Base-by-base conservation (phyloP, 2,329 filamentous ascomycete genomes). In the Cytospora chrysosperma region DNA sequence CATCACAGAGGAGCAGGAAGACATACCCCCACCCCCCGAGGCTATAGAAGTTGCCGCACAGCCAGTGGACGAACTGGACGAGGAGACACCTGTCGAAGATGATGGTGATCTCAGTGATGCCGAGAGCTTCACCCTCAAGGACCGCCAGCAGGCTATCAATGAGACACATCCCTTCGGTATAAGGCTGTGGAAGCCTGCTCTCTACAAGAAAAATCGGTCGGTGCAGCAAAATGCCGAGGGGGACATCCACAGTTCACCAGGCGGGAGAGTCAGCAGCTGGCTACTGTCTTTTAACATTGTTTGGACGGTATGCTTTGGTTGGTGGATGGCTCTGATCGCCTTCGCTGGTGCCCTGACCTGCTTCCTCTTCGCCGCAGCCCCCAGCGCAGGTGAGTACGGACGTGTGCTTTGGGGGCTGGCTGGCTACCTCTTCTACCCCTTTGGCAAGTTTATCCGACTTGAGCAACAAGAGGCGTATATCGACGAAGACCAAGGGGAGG, bases 101-200 rank as follows among this genome's bases (percentile, higher is more conserved):
- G 88, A 91, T 34, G 87, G 79, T 64, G 87, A 90, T 64, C 72
- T 93, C 58, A 97, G 94, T 75, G 95, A 98, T 70, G 91, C 95
- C 1, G 95, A 97, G 78, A 98, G 94, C 79, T 99, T 99, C 75
- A 99, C 95, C 0, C 84, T 99, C 70, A 97, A 96, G 75, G 95
- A 99, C 75, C 88, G 95, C 62, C 95, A 99, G 77, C 88, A 97
- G 74, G 95, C 95, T 68, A 99, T 99, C 81, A 99, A 99, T 78
- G 90, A 97, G 75, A 99, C 95, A 0, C 95, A 99, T 81, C 95
- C 95, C 0, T 99, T 99, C 71, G 95, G 95, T 81, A 98, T 99
- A 74, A 88, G 96, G 74, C 92, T 99, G 67, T 99, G 95, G 95
- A 99, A 99, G 76, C 95, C 95, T 51, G 96, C 95, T 1, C 77